Evolutionary conservation across 495 filamentous ascomycete genomes (phyloP), one percentile per base, ranked within the genome.

Genomic region (Penicillium cosmopolitanum): DNA sequence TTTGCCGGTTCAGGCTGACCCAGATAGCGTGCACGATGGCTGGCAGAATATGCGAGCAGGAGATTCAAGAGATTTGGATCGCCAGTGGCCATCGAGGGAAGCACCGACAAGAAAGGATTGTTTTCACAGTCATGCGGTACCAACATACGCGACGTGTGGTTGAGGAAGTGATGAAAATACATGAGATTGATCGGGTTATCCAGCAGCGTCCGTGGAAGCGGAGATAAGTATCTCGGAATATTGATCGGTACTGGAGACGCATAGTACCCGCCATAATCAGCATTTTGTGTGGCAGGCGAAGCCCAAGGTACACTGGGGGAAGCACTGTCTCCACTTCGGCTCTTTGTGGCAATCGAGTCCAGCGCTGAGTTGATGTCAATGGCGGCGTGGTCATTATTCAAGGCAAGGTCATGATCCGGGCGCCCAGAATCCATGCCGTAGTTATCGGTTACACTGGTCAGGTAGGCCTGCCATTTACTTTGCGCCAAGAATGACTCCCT

Each of bases 111-210:
- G 66, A 94, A 92, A 0, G 89, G 87, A 70, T 94, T 94, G 46
- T 85, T 80, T 57, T 80, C 73, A 72, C 89, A 89, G 61, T 92
- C 88, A 67, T 94, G 89, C 0, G 89, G 88, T 7, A 92, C 87
- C 31, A 93, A 75, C 62, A 90, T 87, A 48, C 83, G 75, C 5
- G 89, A 89, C 10, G 89, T 93, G 71, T 93, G 88, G 65, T 91
- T 89, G 56, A 92, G 73, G 70, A 92, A 93, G 71, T 92, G 89
- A 73, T 93, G 89, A 60, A 85, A 85, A 62, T 85, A 85, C 62
- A 93, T 82, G 47, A 94, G 71, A 66, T 93, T 92, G 84, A 93
- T 91, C 18, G 86, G 89, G 67, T 91, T 91, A 50, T 87, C 80
- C 48, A 89, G 66, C 34, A 93, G 77, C 53, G 87, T 81, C 18